Conservation (phyloP, 2,329 filamentous ascomycete genomes). For the Ceratocystis variospora region DNA sequence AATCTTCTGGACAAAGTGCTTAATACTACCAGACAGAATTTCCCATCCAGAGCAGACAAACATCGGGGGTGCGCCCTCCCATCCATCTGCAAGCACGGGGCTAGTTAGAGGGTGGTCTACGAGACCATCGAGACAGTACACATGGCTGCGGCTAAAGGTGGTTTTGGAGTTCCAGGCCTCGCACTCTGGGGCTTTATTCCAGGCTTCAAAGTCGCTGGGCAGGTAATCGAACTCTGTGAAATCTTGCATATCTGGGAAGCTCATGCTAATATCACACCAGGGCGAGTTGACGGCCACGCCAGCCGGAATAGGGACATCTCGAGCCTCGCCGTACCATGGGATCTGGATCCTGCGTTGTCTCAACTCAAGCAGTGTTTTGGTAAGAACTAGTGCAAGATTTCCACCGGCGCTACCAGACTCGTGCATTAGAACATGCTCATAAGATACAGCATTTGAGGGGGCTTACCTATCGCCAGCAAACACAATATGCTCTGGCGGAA, state of each 20-base stretch:
- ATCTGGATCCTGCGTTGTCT: slow-evolving; percentile 34
- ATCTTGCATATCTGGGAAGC: slow-evolving; percentile 26
- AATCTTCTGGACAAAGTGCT: slow-evolving; percentile 44
- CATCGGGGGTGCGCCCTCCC: slow-evolving; percentile 50
- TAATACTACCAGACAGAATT: slow-evolving; percentile 53
- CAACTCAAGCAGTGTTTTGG: slow-evolving; percentile 56
- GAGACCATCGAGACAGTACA: slow-evolving; percentile 43
- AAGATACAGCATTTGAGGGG: not conserved
- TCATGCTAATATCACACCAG: slow-evolving; percentile 58
- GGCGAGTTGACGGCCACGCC: slow-evolving; percentile 50
- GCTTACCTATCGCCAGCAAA: slow-evolving; percentile 53
- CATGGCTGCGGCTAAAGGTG: slow-evolving; percentile 36
- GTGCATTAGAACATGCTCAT: not conserved
- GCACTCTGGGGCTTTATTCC: slow-evolving; percentile 31
- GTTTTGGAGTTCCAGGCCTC: slow-evolving; percentile 39
- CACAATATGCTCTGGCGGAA: slow-evolving; percentile 52
- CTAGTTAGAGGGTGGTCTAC: slow-evolving; percentile 55
- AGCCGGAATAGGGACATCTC: slow-evolving; percentile 51
- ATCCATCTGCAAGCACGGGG: slow-evolving; percentile 43
- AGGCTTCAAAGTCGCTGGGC: slow-evolving; percentile 27
- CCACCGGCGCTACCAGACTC: slow-evolving; percentile 48
- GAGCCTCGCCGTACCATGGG: slow-evolving; percentile 44
- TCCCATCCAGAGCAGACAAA: slow-evolving; percentile 60
- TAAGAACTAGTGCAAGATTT: slow-evolving; percentile 51
- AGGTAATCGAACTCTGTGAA: slow-evolving; percentile 28